Conservation (phyloP, 495 filamentous ascomycete species). For the Neurospora intermedia region DNA sequence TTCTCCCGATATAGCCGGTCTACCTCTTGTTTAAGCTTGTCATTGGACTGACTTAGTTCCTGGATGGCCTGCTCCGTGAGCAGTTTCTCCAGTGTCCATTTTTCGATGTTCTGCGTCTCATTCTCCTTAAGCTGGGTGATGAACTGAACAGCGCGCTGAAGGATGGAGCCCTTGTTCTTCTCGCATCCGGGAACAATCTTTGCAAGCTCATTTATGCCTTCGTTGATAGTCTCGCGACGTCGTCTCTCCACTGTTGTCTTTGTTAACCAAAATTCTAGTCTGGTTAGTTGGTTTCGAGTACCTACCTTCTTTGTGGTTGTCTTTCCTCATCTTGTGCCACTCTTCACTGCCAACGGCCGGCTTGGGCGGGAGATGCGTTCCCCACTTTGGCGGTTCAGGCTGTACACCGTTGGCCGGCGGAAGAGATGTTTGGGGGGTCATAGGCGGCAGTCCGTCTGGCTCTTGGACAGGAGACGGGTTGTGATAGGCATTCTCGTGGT, state of each 20-base stretch:
- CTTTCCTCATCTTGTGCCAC: constrained; percentile 94
- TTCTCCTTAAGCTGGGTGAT: constrained; percentile 92
- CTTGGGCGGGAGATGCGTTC: constrained; percentile 38
- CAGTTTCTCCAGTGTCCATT: constrained; percentile 94
- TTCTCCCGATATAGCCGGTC: constrained; percentile 64
- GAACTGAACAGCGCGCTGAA: constrained; percentile 87
- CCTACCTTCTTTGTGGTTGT: constrained; percentile 98
- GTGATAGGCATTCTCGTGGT: constrained; percentile 23
- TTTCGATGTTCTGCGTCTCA: constrained; percentile 84
- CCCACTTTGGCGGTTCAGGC: constrained; percentile 13
- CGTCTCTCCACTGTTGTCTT: constrained; percentile 72
- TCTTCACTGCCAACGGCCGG: constrained; percentile 91
- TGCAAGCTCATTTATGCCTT: constrained; percentile 95
- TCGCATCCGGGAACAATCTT: constrained; percentile 97
- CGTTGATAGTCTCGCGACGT: constrained; percentile 96
- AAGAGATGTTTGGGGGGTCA: constrained; percentile 27
- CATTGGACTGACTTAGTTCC: constrained; percentile 77
- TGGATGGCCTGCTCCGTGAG: constrained; percentile 88
- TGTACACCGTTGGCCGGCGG: constrained; percentile 23
- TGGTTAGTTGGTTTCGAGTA: not conserved
- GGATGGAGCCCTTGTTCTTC: constrained; percentile 96
- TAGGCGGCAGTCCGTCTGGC: constrained; percentile 38
- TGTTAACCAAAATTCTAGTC: not conserved
- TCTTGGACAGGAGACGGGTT: constrained; percentile 26
- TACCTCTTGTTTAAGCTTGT: constrained; percentile 76